Evolutionary conservation across 2,329 filamentous ascomycete genomes (phyloP).

Genomic region (Decorospora gaudefroyi): DNA sequence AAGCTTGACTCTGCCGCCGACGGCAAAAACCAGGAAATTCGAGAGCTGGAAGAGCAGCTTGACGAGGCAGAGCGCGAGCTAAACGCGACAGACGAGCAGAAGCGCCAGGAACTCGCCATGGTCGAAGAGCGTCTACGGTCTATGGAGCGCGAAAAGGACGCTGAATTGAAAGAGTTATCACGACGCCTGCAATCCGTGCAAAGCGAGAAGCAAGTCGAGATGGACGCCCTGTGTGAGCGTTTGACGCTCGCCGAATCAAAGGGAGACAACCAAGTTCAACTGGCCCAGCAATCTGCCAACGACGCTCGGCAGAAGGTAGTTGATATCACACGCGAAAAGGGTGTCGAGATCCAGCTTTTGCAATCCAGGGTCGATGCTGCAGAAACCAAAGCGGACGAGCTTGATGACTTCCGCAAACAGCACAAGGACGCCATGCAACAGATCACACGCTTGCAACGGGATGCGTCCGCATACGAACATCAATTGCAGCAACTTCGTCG

Average conservation of each 20-base stretch:
- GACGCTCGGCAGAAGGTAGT: conserved; percentile 47
- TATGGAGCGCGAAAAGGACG: conserved; percentile 45
- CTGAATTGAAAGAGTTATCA: conserved; percentile 44
- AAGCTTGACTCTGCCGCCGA: conserved; percentile 48
- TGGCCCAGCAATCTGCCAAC: conserved; percentile 48
- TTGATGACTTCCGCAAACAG: conserved; percentile 45
- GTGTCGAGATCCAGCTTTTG: conserved; percentile 46
- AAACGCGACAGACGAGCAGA: conserved; percentile 31
- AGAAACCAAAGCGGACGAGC: conserved; percentile 43
- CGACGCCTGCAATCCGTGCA: conserved; percentile 40
- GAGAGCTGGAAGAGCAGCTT: conserved; percentile 50
- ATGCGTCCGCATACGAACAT: conserved; percentile 37
- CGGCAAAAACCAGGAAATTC: conserved; percentile 56
- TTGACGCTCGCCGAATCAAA: conserved; percentile 49
- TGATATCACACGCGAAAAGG: conserved; percentile 46
- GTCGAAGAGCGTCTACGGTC: conserved; percentile 41
- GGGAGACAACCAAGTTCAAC: conserved; percentile 48
- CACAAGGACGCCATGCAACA: conserved; percentile 44
- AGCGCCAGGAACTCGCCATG: conserved; percentile 35
- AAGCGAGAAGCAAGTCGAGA: conserved; percentile 46
- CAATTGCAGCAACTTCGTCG: conserved; percentile 41
- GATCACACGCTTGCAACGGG: conserved; percentile 37
- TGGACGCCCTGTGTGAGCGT: conserved; percentile 49
- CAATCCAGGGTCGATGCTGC: conserved; percentile 44
- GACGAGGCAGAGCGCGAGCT: conserved; percentile 43